phyloP scores from a whole-genome alignment of 352 stramenopile genomes.

The Globisporangium emineosum region DNA sequence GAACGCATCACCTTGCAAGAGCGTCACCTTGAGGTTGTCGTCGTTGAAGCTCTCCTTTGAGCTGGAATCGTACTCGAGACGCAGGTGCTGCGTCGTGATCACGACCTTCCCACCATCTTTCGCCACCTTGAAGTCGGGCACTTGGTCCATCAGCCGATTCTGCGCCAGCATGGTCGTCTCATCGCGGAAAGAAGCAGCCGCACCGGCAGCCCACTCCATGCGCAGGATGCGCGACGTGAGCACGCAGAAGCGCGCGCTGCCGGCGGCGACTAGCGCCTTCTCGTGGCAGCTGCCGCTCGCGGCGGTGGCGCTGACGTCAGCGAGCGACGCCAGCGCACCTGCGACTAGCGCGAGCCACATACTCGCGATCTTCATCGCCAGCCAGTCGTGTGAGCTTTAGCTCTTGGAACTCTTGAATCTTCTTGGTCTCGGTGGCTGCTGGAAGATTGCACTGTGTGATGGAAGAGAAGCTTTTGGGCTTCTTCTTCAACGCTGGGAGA shows the following conservation, averaged over 20 bases:
- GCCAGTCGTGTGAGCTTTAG: background rate
- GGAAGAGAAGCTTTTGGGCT: background rate
- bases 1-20: slow-evolving; percentile 3
- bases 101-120: slow-evolving; percentile 18
- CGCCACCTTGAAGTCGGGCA: slow-evolving; percentile 17
- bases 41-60: slow-evolving; percentile 25
- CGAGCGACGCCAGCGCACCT: background rate
- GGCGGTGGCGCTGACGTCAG: background rate
- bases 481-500: background rate
- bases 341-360: slow-evolving; percentile 10
- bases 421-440: slow-evolving; percentile 1
- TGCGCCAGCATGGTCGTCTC: slow-evolving; percentile 22
- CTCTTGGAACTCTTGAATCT: background rate
- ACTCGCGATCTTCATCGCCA: slow-evolving; percentile 6
- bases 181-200: slow-evolving; percentile 19
- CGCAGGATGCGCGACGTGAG: slow-evolving; percentile 32
- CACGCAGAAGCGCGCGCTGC: slow-evolving; percentile 35
- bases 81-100: slow-evolving; percentile 20
- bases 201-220: slow-evolving; percentile 24
- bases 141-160: slow-evolving; percentile 17
- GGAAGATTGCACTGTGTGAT: slow-evolving; percentile 14
- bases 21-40: slow-evolving; percentile 24
- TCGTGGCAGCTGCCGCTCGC: slow-evolving; percentile 14
- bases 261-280: slow-evolving; percentile 19
- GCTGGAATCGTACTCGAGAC: slow-evolving; percentile 20